phyloP scores from a whole-genome alignment of 805 yeast species.

The Metschnikowia cerradonensis region DNA sequence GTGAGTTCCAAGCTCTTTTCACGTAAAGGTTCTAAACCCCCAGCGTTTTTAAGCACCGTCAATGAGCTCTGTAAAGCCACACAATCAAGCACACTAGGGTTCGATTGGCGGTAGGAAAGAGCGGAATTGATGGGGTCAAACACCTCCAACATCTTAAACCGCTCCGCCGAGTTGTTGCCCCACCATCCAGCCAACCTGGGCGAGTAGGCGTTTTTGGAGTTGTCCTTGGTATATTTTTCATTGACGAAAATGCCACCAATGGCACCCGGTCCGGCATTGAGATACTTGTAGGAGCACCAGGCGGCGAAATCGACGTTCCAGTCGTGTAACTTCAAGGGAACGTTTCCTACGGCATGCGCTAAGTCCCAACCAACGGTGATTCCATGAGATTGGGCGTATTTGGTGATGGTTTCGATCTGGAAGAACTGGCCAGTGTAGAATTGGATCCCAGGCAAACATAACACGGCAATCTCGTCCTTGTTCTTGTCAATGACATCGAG shows the following conservation, averaged over 20 bases:
- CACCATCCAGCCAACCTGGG: conserved; percentile 96
- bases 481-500: conserved; percentile 50
- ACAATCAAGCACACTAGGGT: conserved; percentile 84
- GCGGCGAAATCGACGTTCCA: conserved; percentile 93
- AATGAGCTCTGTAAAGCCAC: conserved; percentile 68
- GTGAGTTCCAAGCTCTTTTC: conserved; percentile 58
- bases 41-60: conserved; percentile 52
- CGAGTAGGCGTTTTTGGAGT: conserved; percentile 29
- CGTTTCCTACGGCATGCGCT: conserved; percentile 93
- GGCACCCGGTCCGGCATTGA: conserved; percentile 92
- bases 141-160: conserved; percentile 76
- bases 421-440: conserved; percentile 89
- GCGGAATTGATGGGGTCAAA: conserved; percentile 86
- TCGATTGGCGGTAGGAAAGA: conserved; percentile 81
- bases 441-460: conserved; percentile 84
- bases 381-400: conserved; percentile 46
- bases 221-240: conserved; percentile 40
- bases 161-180: conserved; percentile 71
- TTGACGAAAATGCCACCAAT: conserved; percentile 84
- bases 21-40: conserved; percentile 61
- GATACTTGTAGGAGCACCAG: conserved; percentile 90
- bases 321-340: conserved; percentile 68
- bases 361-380: conserved; percentile 87
- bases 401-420: conserved; percentile 69
- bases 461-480: conserved; percentile 61